Base-by-base conservation (phyloP, 441 rosid species). In the Populus hybrid region DNA sequence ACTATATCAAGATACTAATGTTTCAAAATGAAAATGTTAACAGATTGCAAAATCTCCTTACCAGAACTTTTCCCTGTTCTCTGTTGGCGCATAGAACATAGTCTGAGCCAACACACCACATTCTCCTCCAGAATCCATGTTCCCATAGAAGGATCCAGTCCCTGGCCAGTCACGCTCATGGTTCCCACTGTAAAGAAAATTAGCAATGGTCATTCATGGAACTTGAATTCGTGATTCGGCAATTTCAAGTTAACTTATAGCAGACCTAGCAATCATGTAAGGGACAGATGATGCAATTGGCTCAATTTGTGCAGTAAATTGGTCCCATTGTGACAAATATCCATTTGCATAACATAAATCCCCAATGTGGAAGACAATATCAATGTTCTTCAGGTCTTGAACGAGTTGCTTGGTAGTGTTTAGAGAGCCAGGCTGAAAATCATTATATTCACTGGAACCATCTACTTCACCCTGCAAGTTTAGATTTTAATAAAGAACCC, bases 101-200 rank as follows among this genome's bases (percentile, higher is more conserved):
- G 93, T 91, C 85, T 94, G 93, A 14, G 95, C 92, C 84, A 89
- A 83, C 73, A 91, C 97, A 73, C 98, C 97, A 12, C 98, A 92
- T 81, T 94, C 98, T 79, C 98, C 97, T 61, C 98, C 98, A 59
- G 97, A 94, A 83, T 94, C 98, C 75, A 36, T 67, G 83, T 78
- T 81, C 6, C 81, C 83, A 67, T 92, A 92, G 86, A 94, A 94
- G 40, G 97, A 94, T 78, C 94, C 97, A 5, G 94, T 83, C 79
- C 90, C 84, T 3, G 97, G 93, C 97, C 97, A 94, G 86, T 92
- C 97, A 30, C 98, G 93, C 79, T 94, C 97, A 79, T 94, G 98
- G 86, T 94, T 94, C 32, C 97, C 97, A 10, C 98, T 93, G 83
- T 35, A 85, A 80, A 63, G 46, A 61, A 64, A 61, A 67, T 63